Evolutionary conservation across 148 eudicot genomes (phyloP).

Genomic region (Talinum fruticosum): DNA sequence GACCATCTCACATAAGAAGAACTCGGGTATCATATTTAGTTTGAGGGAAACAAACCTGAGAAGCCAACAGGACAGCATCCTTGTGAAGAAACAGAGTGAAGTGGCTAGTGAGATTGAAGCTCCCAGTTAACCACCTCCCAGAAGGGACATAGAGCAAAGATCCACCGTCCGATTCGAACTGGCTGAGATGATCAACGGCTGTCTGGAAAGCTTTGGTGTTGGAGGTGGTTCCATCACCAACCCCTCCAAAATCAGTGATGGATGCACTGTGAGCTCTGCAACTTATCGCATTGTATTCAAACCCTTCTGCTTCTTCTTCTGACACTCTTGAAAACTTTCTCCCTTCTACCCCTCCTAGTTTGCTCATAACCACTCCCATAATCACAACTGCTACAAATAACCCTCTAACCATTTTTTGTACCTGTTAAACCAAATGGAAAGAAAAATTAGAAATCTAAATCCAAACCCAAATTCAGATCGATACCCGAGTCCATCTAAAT

Average conservation of each 20-base stretch:
- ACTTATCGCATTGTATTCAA: conserved; percentile 51
- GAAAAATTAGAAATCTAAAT: background rate
- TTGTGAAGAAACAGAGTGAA: conserved; percentile 75
- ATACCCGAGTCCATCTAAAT: no score
- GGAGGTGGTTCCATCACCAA: conserved; percentile 73
- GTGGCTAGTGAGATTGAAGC: conserved; percentile 89
- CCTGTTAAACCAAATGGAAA: conserved; percentile 1
- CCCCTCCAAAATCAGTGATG: conserved; percentile 77
- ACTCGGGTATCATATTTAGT: no score
- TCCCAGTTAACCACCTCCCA: conserved; percentile 90
- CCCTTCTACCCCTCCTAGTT: conserved; percentile 29
- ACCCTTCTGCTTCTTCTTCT: background rate
- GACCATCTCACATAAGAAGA: no score
- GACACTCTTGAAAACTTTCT: conserved; percentile 25
- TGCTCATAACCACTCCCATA: conserved; percentile 11
- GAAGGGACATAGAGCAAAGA: conserved; percentile 73
- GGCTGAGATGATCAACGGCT: conserved; percentile 63
- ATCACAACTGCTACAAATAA: conserved; percentile 8
- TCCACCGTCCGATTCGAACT: conserved; percentile 62
- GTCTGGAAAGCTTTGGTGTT: conserved; percentile 73
- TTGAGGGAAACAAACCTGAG: conserved; percentile 51
- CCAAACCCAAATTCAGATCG: background rate
- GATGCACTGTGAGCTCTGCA: conserved; percentile 70
- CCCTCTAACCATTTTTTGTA: conserved; percentile 16
- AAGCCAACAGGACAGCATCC: conserved; percentile 90